Conservation (phyloP, 768 basidiomycete genomes). For the Nidularia pulvinata region DNA sequence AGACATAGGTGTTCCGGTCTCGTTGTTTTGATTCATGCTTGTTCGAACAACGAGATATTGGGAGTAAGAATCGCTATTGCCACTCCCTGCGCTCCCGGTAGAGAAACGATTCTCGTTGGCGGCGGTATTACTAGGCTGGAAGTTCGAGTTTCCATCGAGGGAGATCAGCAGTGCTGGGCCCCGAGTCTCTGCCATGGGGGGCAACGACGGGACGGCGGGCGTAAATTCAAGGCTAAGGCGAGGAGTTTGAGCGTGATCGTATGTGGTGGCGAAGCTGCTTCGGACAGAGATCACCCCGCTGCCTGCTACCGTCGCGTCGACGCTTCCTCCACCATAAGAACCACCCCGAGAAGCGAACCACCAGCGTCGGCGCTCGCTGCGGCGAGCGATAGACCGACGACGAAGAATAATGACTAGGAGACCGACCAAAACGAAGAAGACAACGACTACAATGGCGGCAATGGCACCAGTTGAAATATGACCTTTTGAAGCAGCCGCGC, state of each 20-base stretch:
- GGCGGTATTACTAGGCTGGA: slow-evolving; percentile 9
- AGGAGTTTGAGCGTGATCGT: slow-evolving; percentile 38
- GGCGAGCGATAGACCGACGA: slow-evolving; percentile 38
- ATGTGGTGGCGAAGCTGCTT: slow-evolving; percentile 69
- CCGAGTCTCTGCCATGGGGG: slow-evolving; percentile 57
- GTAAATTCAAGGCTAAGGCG: slow-evolving; percentile 16
- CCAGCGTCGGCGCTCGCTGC: slow-evolving; percentile 42
- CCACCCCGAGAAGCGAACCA: slow-evolving; percentile 31
- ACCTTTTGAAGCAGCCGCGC: slow-evolving; percentile 14
- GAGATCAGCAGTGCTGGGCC: slow-evolving; percentile 29
- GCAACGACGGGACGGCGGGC: slow-evolving; percentile 32
- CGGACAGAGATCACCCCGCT: slow-evolving; percentile 25
- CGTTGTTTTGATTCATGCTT: slow-evolving; percentile 14
- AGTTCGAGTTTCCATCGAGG: slow-evolving; percentile 17
- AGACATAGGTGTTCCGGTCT: slow-evolving; percentile 49
- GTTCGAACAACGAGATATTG: slow-evolving; percentile 37
- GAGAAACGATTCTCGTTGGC: slow-evolving; percentile 28
- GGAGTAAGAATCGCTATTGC: slow-evolving; percentile 25
- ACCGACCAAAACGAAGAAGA: slow-evolving; percentile 26
- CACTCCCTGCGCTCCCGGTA: slow-evolving; percentile 35
- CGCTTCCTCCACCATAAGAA: slow-evolving; percentile 16
- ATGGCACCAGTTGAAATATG: slow-evolving; percentile 43
- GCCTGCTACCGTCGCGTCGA: slow-evolving; percentile 12
- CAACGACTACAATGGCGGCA: slow-evolving; percentile 38
- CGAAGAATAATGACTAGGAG: slow-evolving; percentile 43